Evolutionary conservation across 1,284 basidiomycete genomes (phyloP).

Genomic region (Boletus sp.): DNA sequence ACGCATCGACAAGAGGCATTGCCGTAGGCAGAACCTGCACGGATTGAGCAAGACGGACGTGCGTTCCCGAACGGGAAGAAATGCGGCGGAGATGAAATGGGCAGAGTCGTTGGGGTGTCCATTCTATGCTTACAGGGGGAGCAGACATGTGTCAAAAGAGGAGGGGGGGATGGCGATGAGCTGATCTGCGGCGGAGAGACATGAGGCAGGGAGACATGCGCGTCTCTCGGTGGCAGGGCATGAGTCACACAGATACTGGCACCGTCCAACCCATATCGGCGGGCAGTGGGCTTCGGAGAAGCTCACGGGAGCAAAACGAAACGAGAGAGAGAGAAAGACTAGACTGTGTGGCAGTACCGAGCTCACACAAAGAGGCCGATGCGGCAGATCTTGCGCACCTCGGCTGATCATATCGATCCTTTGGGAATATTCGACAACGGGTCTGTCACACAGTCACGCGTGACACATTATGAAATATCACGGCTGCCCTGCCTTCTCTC

Average conservation of each 20-base stretch:
- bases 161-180: slow-evolving; percentile 15
- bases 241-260: slow-evolving; percentile 14
- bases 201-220: slow-evolving; percentile 19
- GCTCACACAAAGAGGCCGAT: background rate
- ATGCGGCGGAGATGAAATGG: slow-evolving; percentile 32
- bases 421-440: slow-evolving; percentile 12
- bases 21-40: slow-evolving; percentile 29
- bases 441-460: slow-evolving; percentile 19
- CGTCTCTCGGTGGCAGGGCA: slow-evolving; percentile 6
- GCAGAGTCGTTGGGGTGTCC: slow-evolving; percentile 4
- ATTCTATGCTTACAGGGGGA: too few relatives aligned
- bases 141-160: slow-evolving; percentile 11
- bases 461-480: too few relatives aligned
- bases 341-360: too few relatives aligned
- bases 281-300: slow-evolving; percentile 3
- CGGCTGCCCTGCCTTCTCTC: background rate
- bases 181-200: slow-evolving; percentile 18
- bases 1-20: slow-evolving; percentile 6
- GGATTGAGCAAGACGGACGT: slow-evolving; percentile 20
- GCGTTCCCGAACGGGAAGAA: slow-evolving; percentile 24
- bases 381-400: slow-evolving; percentile 18
- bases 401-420: background rate
- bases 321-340: too few relatives aligned
- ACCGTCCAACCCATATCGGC: slow-evolving; percentile 15
- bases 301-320: slow-evolving; percentile 1